Evolutionary conservation across 306 rosid species (phyloP).

Genomic region (Dryas octopetala): DNA sequence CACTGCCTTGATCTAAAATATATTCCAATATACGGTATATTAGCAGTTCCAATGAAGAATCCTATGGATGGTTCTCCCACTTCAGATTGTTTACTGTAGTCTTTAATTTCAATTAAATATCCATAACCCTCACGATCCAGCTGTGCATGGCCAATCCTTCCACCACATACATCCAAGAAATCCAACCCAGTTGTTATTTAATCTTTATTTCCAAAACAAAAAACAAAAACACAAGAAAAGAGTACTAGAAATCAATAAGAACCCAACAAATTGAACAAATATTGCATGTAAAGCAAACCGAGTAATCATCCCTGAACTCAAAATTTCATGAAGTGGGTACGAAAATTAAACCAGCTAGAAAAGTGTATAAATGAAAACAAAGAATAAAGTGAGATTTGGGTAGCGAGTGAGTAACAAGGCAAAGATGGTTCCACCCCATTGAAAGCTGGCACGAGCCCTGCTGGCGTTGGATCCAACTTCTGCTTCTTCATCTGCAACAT

Average conservation of each 20-base stretch:
- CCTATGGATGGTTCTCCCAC: background rate
- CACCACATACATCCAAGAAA: background rate
- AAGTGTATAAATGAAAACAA: background rate
- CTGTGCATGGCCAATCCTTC: background rate
- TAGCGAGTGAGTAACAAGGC: slow-evolving; percentile 35
- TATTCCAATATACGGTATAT: too few species aligned
- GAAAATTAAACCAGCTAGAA: background rate
- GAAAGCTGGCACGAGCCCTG: slow-evolving; percentile 29
- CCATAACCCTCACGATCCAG: too few species aligned
- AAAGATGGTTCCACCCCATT: slow-evolving; percentile 50
- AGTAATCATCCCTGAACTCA: too few species aligned
- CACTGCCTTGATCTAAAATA: too few species aligned
- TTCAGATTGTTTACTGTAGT: background rate
- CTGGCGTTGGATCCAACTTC: slow-evolving; percentile 12
- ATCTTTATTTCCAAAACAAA: background rate
- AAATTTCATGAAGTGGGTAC: background rate
- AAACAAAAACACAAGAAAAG: background rate
- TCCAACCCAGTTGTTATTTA: too few species aligned
- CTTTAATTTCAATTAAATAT: background rate
- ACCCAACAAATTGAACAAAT: background rate
- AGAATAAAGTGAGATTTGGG: background rate
- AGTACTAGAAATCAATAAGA: background rate
- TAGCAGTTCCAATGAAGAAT: background rate
- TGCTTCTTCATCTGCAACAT: slow-evolving; percentile 10
- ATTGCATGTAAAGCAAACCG: background rate